Percentiles rank a stretch among this genome's conserved stretches.
Conservation (phyloP, 352 stramenopile genomes). For the Phytophthora cryptogea region DNA sequence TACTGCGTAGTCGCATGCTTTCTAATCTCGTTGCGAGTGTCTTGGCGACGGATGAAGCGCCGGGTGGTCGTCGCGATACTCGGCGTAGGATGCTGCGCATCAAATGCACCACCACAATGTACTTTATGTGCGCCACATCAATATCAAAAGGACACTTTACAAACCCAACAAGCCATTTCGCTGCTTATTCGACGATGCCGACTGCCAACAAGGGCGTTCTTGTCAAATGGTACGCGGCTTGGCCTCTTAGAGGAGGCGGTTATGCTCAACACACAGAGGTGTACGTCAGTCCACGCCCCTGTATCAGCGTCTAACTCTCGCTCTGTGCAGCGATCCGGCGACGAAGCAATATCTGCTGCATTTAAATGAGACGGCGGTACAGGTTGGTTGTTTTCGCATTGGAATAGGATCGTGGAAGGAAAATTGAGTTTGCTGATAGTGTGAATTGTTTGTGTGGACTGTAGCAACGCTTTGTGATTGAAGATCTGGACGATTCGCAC, state of each 20-base stretch:
- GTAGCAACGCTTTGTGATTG: constrained; percentile 86
- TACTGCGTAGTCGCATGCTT: constrained; percentile 45
- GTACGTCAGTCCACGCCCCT: background rate
- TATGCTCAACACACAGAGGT: no score
- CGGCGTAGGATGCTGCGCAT: constrained; percentile 19
- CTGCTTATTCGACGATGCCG: constrained; percentile 48
- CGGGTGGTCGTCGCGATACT: background rate
- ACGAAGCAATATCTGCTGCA: constrained; percentile 89
- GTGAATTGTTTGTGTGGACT: constrained; percentile 3
- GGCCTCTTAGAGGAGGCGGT: background rate
- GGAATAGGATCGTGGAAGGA: background rate
- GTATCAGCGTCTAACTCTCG: background rate
- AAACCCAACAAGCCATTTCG: background rate
- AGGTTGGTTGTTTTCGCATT: constrained; percentile 39
- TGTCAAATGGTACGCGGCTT: constrained; percentile 70
- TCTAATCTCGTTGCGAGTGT: background rate
- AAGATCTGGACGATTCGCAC: constrained; percentile 85
- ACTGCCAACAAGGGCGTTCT: constrained; percentile 86
- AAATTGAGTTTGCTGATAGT: background rate
- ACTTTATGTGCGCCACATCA: constrained; percentile 9
- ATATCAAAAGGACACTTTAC: background rate
- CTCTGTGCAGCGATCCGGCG: constrained; percentile 60
- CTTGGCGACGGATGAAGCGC: background rate
- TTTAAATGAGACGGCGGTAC: constrained; percentile 82
- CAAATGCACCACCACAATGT: constrained; percentile 26